These are phyloP conservation scores for Phascolomyces articulosus DNA, from an alignment of 371 early-diverging fungal species.

Conservation along the genomic window DNA sequence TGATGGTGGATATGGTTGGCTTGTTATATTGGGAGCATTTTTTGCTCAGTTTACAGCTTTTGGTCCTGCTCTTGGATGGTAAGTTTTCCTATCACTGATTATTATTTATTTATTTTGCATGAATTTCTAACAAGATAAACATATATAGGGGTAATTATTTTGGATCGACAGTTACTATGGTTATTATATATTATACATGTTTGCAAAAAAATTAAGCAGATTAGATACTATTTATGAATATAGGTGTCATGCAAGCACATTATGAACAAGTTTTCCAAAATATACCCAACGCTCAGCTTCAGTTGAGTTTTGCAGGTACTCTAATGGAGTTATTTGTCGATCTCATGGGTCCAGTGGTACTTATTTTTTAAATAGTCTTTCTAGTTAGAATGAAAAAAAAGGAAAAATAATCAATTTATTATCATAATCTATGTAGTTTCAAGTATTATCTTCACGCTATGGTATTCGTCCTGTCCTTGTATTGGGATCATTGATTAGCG, in stretches of 20 bases:
- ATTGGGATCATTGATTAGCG: conserved; percentile 22
- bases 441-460: conserved; percentile 24
- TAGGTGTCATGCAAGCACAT: conserved; percentile 34
- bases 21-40: conserved; percentile 58
- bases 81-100: conserved; percentile 16
- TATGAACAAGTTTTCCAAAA: conserved; percentile 29
- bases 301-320: conserved; percentile 46
- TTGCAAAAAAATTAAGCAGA: too few species aligned
- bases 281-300: conserved; percentile 16
- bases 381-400: too few species aligned
- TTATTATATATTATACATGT: too few species aligned
- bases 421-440: too few species aligned
- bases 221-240: too few species aligned
- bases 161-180: too few species aligned
- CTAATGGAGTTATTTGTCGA: conserved; percentile 35
- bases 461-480: conserved; percentile 31
- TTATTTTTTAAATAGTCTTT: too few species aligned
- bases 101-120: not conserved
- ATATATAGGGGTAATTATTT: not conserved
- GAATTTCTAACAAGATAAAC: not conserved
- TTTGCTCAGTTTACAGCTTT: conserved; percentile 58
- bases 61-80: conserved; percentile 46
- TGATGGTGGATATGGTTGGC: conserved; percentile 65
- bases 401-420: too few species aligned
- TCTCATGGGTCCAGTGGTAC: conserved; percentile 34